Evolutionary conservation across 176 grass and related monocot species (phyloP), one percentile per base, ranked within the genome.

Genomic region (Musa beccarii): DNA sequence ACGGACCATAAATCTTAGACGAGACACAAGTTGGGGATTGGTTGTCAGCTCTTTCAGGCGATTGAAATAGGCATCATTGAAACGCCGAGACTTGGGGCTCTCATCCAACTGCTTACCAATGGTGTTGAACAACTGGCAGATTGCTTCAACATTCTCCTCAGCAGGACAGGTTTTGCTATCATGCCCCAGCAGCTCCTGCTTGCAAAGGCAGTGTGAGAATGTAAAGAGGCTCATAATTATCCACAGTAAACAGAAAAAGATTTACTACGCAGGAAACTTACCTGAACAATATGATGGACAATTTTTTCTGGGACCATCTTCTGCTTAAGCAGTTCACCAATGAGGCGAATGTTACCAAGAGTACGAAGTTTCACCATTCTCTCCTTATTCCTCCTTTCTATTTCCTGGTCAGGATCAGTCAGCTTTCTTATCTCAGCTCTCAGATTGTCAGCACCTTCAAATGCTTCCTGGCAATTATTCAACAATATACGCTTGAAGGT

Each of bases 61-160:
- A 65, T 76, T 89, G 76, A 89, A 89, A 61, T 89, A 86, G 9
- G 29, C 69, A 43, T 89, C 81, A 71, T 86, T 89, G 65, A 82
- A 77, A 29, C 69, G 80, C 8, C 76, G 83, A 70, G 87, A 83
- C 21, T 78, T 86, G 14, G 80, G 52, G 51, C 79, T 86, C 21
- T 86, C 87, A 52, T 86, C 83, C 80, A 89, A 78, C 63, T 80
- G 81, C 78, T 83, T 89, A 54, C 87, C 87, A 77, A 86, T 89
- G 63, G 87, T 89, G 49, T 66, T 75, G 77, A 89, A 86, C 53
- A 89, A 86, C 51, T 86, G 87, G 76, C 87, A 89, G 21, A 89
- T 89, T 26, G 80, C 87, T 68, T 86, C 87, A 3, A 89, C 83
- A 83, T 89, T 86, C 80, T 86, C 83, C 77, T 89, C 87, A 20